phyloP scores from a whole-genome alignment of 1,284 basidiomycete genomes.

The Rhodotorula sp. region DNA sequence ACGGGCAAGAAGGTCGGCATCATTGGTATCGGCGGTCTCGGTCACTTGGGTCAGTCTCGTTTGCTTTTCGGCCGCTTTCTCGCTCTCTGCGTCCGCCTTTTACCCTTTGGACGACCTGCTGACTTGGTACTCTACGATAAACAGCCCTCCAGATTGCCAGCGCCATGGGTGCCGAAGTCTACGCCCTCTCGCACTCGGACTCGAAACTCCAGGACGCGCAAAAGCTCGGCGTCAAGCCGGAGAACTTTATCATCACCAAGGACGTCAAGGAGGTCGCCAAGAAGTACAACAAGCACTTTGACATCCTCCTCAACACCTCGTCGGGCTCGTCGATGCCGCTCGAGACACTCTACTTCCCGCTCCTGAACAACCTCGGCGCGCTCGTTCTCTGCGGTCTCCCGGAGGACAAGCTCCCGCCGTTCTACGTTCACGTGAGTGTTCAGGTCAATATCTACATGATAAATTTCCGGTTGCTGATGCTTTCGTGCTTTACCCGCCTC shows the following conservation, averaged over 20 bases:
- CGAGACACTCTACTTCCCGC: slow-evolving; percentile 47
- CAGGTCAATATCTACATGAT: no score
- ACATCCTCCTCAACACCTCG: slow-evolving; percentile 31
- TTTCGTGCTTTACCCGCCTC: background rate
- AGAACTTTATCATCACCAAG: slow-evolving; percentile 39
- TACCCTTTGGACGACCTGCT: background rate
- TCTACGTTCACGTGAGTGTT: slow-evolving; percentile 11
- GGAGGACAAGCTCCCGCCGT: slow-evolving; percentile 35
- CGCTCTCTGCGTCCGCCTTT: background rate
- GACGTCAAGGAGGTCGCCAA: slow-evolving; percentile 30
- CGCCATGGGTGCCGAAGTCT: slow-evolving; percentile 51
- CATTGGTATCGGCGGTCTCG: slow-evolving; percentile 51
- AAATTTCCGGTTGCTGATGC: background rate
- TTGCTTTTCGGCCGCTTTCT: background rate
- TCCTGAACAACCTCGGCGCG: slow-evolving; percentile 49
- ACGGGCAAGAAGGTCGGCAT: slow-evolving; percentile 50
- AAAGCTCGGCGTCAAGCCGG: slow-evolving; percentile 50
- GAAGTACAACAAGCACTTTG: slow-evolving; percentile 24
- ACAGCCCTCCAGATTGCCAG: slow-evolving; percentile 30
- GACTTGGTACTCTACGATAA: background rate
- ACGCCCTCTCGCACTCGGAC: slow-evolving; percentile 52
- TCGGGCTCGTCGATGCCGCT: slow-evolving; percentile 47
- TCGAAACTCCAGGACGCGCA: slow-evolving; percentile 49
- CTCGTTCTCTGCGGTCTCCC: slow-evolving; percentile 50
- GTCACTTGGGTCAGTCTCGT: slow-evolving; percentile 45